Conservation (phyloP, 768 basidiomycete species). For the Holtermanniella nyarrowii region DNA sequence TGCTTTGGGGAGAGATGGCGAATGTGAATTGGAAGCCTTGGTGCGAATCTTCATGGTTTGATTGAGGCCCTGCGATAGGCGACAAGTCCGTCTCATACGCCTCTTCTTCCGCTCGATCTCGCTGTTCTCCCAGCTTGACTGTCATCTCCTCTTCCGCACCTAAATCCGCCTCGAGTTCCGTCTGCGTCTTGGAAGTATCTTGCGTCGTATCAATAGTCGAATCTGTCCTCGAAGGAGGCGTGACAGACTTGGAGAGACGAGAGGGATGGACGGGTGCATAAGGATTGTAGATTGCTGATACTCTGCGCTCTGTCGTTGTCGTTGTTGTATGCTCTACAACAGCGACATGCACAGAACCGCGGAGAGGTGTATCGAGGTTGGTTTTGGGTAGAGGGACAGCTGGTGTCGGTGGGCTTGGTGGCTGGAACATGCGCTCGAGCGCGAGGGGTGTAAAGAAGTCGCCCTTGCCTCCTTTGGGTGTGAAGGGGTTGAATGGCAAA, state of each 20-base stretch:
- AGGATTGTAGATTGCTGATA: constrained; percentile 19
- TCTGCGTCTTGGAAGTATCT: neutral
- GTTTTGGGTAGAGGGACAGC: neutral
- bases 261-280: constrained; percentile 36
- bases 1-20: constrained; percentile 7
- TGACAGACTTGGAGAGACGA: constrained; percentile 35
- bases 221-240: constrained; percentile 17
- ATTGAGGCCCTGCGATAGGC: constrained; percentile 1
- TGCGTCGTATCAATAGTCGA: neutral
- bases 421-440: constrained; percentile 86
- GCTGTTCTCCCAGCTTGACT: neutral
- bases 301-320: constrained; percentile 4
- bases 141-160: constrained; percentile 3
- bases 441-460: constrained; percentile 73
- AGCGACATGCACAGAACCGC: neutral
- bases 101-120: neutral
- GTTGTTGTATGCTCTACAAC: neutral
- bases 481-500: constrained; percentile 20
- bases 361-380: neutral
- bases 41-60: constrained; percentile 1
- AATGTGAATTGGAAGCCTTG: constrained; percentile 19
- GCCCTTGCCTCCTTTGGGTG: constrained; percentile 11
- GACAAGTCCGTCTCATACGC: neutral
- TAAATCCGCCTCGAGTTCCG: neutral
- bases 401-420: constrained; percentile 63